Percentiles rank a stretch among this genome's conserved stretches.
phyloP scores from a whole-genome alignment of 2,329 filamentous ascomycete genomes.

The Pseudocercospora pini-densiflorae region DNA sequence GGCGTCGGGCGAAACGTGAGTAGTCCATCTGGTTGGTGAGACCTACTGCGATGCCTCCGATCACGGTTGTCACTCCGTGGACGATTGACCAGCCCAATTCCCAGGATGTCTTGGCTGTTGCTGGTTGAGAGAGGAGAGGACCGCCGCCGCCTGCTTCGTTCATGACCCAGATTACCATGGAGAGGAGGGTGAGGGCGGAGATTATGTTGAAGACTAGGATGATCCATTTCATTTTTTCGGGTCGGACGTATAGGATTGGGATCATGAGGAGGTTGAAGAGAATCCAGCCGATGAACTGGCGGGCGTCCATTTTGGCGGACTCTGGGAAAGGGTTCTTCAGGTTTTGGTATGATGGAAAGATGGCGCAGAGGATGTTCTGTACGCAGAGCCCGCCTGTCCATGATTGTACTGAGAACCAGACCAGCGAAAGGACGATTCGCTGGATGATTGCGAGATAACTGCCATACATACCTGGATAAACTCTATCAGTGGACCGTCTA shows the following conservation, averaged over 20 bases:
- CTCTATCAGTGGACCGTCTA: not conserved
- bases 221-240: constrained; percentile 46
- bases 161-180: constrained; percentile 64
- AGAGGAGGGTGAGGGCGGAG: constrained; percentile 53
- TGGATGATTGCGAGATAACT: constrained; percentile 60
- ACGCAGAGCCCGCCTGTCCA: constrained; percentile 64
- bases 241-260: constrained; percentile 51
- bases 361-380: constrained; percentile 57
- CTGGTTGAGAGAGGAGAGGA: constrained; percentile 36
- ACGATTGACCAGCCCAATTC: constrained; percentile 47
- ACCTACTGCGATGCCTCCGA: constrained; percentile 52
- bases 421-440: constrained; percentile 54
- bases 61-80: constrained; percentile 47
- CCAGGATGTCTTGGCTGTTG: constrained; percentile 40
- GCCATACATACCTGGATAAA: constrained; percentile 52
- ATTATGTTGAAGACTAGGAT: constrained; percentile 51
- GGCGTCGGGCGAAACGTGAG: constrained; percentile 41
- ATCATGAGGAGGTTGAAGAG: constrained; percentile 53
- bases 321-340: constrained; percentile 58
- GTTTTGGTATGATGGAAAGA: constrained; percentile 61
- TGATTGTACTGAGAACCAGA: constrained; percentile 64
- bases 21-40: constrained; percentile 49
- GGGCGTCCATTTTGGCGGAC: constrained; percentile 51
- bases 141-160: constrained; percentile 59
- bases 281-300: constrained; percentile 50